A percentile compares a stretch with the other conserved stretches of the same genome.
Conservation (phyloP, 2,329 filamentous ascomycete species). For the Tolypocladium ophioglossoides region DNA sequence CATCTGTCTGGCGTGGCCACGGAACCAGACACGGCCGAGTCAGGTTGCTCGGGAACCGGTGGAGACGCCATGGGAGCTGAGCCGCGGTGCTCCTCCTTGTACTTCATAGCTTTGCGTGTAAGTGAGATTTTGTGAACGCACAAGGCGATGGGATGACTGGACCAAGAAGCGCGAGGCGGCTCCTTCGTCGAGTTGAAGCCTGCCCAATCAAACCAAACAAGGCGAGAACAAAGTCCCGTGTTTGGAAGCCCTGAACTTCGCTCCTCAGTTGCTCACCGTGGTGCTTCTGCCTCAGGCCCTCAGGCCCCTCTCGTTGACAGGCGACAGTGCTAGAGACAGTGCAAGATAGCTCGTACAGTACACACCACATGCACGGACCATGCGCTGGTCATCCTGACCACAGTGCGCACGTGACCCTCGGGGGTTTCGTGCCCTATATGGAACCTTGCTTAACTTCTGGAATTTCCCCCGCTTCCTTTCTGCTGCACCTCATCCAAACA, state of each 20-base stretch:
- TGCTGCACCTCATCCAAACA: conserved; percentile 31
- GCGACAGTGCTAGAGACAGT: neutral
- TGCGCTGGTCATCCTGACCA: neutral
- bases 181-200: neutral
- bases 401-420: conserved; percentile 18
- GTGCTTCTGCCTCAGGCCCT: neutral
- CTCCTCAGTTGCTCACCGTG: neutral
- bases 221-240: neutral
- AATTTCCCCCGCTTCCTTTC: conserved; percentile 16
- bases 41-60: neutral
- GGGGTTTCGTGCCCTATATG: conserved; percentile 27
- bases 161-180: neutral
- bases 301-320: rapidly evolving
- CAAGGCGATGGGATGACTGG: neutral
- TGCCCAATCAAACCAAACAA: neutral
- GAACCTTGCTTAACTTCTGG: conserved; percentile 16
- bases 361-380: neutral
- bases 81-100: no score
- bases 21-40: no score
- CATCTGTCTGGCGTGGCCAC: neutral
- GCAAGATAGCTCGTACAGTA: neutral
- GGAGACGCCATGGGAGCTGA: neutral
- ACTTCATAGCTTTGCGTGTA: neutral
- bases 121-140: neutral
- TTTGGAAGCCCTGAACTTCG: no score